A percentile compares a stretch with the other conserved stretches of the same genome.
Evolutionary conservation across 176 grass and related monocot genomes (phyloP).

Genomic region (Oryza meyeriana): DNA sequence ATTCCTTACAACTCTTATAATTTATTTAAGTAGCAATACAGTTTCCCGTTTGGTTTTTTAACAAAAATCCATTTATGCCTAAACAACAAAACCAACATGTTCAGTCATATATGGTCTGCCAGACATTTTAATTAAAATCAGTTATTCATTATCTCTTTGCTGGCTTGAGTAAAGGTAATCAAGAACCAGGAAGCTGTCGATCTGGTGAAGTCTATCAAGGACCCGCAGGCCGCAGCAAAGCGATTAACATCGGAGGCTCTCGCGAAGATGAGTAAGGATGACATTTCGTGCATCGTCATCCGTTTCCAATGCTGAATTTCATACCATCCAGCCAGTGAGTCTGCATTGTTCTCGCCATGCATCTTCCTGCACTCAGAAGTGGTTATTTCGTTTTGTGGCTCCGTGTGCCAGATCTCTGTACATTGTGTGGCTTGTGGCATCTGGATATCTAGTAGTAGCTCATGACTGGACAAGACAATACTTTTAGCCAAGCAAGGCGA

Average conservation of each 20-base stretch:
- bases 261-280: constrained; percentile 68
- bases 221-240: constrained; percentile 77
- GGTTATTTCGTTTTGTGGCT: not conserved
- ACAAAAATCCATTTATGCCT: not conserved
- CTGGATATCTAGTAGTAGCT: constrained; percentile 2
- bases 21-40: not conserved
- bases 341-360: not conserved
- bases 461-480: not conserved
- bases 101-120: not conserved
- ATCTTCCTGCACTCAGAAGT: not conserved
- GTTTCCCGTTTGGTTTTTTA: not conserved
- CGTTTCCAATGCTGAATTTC: constrained; percentile 59
- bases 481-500: not conserved
- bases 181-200: constrained; percentile 80
- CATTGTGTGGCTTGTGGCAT: constrained; percentile 7
- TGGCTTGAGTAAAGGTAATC: constrained; percentile 55
- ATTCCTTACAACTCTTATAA: not conserved
- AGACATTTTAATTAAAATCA: not conserved
- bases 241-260: constrained; percentile 62
- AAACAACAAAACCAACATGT: not conserved
- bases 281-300: constrained; percentile 84
- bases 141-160: not conserved
- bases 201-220: constrained; percentile 71
- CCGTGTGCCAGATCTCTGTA: not conserved
- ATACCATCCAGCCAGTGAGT: not conserved